A percentile compares a stretch with the other conserved stretches of the same genome.
phyloP scores from a whole-genome alignment of 2,329 filamentous ascomycete species.

The Pyrenochaeta sp. region DNA sequence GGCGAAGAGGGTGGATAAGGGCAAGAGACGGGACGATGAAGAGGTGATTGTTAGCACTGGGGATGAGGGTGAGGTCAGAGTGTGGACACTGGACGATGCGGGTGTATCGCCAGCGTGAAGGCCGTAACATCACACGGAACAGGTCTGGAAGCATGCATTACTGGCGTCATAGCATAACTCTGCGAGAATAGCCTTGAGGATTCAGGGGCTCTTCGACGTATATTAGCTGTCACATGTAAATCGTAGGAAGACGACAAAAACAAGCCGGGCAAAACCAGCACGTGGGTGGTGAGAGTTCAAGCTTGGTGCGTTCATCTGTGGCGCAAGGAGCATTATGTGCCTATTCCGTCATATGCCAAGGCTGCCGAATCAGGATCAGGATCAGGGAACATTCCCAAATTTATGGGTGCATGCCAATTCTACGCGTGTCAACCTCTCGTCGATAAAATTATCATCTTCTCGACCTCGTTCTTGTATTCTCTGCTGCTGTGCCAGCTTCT shows the following conservation, averaged over 20 bases:
- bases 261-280: conserved; percentile 20
- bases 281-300: conserved; percentile 18
- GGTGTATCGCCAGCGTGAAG: conserved; percentile 4
- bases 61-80: conserved; percentile 86
- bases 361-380: conserved; percentile 29
- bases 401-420: conserved; percentile 27
- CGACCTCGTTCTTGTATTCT: conserved; percentile 1
- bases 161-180: conserved; percentile 10
- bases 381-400: conserved; percentile 35
- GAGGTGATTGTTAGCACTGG: conserved; percentile 92
- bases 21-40: conserved; percentile 67
- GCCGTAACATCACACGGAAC: too few species aligned
- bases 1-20: conserved; percentile 79
- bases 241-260: conserved; percentile 14
- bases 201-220: conserved; percentile 5
- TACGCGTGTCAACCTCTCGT: conserved; percentile 28
- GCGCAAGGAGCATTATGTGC: conserved; percentile 27
- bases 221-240: conserved; percentile 8
- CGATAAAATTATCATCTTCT: conserved; percentile 1
- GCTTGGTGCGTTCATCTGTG: conserved; percentile 10
- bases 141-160: neutral
- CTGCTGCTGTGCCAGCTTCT: conserved; percentile 6
- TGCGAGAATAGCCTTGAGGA: conserved; percentile 9
- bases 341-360: conserved; percentile 34
- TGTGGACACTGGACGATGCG: conserved; percentile 68